phyloP scores from a whole-genome alignment of 164 flowering plant genomes.

The Hamamelis virginiana region DNA sequence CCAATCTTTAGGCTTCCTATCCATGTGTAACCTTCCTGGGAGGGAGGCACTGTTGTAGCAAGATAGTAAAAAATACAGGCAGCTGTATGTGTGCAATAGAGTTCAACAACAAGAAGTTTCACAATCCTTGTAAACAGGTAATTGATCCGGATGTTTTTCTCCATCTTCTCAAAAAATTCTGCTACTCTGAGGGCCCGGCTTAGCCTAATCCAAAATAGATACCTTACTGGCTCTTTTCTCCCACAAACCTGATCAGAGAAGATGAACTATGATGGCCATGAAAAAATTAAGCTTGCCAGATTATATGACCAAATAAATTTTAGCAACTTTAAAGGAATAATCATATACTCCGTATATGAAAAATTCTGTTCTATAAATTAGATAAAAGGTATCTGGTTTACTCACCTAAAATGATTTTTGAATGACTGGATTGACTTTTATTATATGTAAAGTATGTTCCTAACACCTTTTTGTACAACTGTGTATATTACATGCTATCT shows the following conservation, averaged over 20 bases:
- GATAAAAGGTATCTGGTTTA: too few species aligned
- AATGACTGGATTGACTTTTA: too few species aligned
- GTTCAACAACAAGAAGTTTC: conserved; percentile 63
- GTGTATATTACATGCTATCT: too few species aligned
- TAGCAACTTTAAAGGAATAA: too few species aligned
- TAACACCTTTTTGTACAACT: too few species aligned
- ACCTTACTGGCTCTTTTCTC: conserved; percentile 56
- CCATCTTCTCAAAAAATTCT: conserved; percentile 51
- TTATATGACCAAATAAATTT: too few species aligned
- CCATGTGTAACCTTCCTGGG: conserved; percentile 75
- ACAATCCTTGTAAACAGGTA: conserved; percentile 67
- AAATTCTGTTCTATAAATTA: too few species aligned
- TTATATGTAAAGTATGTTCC: too few species aligned
- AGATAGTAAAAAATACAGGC: conserved; percentile 78
- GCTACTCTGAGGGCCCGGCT: conserved; percentile 47
- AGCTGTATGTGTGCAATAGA: conserved; percentile 78
- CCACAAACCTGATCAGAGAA: conserved; percentile 44
- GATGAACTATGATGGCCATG: too few species aligned
- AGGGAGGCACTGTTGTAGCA: conserved; percentile 65
- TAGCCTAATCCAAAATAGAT: conserved; percentile 64
- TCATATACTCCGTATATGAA: too few species aligned
- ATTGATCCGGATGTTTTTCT: conserved; percentile 71
- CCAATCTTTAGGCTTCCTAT: conserved; percentile 76
- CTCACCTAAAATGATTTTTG: too few species aligned
- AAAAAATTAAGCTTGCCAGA: too few species aligned